These are phyloP conservation scores for Alternaria arbusti DNA, from an alignment of 2,329 filamentous ascomycete genomes.

Conservation along the genomic window DNA sequence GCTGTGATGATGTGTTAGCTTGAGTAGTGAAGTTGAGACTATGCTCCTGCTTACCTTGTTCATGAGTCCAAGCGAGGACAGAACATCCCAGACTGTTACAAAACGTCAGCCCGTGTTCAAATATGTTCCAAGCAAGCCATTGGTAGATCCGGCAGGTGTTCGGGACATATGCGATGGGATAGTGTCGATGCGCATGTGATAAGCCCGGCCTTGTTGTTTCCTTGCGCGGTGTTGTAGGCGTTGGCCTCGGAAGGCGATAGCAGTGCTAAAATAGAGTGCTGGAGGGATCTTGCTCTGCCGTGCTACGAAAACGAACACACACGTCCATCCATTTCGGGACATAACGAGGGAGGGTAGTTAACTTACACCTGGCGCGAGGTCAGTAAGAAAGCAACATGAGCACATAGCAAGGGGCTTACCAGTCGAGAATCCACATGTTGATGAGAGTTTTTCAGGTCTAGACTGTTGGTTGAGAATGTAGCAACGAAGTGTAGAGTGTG, in stretches of 20 bases:
- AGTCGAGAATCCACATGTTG: conserved; percentile 90
- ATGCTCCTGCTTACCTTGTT: conserved; percentile 66
- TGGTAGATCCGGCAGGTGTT: background rate
- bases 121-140: background rate
- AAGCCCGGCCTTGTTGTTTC: background rate
- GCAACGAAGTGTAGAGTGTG: background rate
- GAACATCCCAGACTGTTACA: conserved; percentile 79
- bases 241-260: background rate
- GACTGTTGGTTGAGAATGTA: background rate
- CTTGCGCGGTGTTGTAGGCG: background rate
- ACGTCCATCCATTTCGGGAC: background rate
- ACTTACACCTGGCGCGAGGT: conserved; percentile 42
- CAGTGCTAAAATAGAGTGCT: background rate
- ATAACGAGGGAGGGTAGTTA: conserved; percentile 5
- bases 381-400: conserved; percentile 3
- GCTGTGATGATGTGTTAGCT: conserved; percentile 49
- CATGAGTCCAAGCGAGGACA: conserved; percentile 83
- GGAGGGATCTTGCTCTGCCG: background rate
- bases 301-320: background rate
- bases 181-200: conserved; percentile 2
- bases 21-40: background rate
- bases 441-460: conserved; percentile 4
- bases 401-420: conserved; percentile 57
- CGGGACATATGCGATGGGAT: background rate
- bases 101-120: conserved; percentile 9